Percentiles rank a stretch among this genome's conserved stretches.
Conservation (phyloP, 352 stramenopile species). For the Pilasporangium apinafurcum region DNA sequence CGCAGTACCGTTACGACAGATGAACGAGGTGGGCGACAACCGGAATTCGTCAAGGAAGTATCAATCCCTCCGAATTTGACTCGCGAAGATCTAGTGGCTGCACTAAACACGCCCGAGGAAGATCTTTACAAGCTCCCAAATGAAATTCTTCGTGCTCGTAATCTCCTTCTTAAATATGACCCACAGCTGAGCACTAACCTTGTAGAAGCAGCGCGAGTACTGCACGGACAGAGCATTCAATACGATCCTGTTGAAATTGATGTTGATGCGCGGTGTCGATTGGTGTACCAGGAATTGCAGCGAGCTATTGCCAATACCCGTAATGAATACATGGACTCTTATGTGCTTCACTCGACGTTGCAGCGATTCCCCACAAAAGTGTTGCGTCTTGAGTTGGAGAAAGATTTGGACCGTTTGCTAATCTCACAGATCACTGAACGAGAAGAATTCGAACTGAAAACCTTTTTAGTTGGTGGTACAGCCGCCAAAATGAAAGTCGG, state of each 20-base stretch:
- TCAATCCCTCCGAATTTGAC: slow-evolving; percentile 33
- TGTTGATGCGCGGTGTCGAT: slow-evolving; percentile 77
- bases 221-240: slow-evolving; percentile 19
- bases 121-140: slow-evolving; percentile 62
- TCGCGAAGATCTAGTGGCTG: slow-evolving; percentile 45
- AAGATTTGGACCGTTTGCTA: slow-evolving; percentile 88
- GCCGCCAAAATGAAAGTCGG: slow-evolving; percentile 5
- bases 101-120: slow-evolving; percentile 65
- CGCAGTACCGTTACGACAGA: background rate
- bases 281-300: slow-evolving; percentile 89
- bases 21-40: background rate
- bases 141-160: slow-evolving; percentile 47
- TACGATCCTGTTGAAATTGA: slow-evolving; percentile 64
- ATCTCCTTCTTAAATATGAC: slow-evolving; percentile 63
- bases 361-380: slow-evolving; percentile 90
- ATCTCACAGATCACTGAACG: slow-evolving; percentile 77
- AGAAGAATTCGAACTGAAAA: slow-evolving; percentile 51
- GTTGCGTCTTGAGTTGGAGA: slow-evolving; percentile 86
- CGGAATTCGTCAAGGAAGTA: slow-evolving; percentile 10
- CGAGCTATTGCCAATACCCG: slow-evolving; percentile 74
- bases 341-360: slow-evolving; percentile 80
- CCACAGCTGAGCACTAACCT: slow-evolving; percentile 44
- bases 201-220: slow-evolving; percentile 27
- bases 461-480: slow-evolving; percentile 24
- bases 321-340: slow-evolving; percentile 89